Evolutionary conservation across 2,329 filamentous ascomycete species (phyloP).

Genomic region (Teratosphaeria viscida): DNA sequence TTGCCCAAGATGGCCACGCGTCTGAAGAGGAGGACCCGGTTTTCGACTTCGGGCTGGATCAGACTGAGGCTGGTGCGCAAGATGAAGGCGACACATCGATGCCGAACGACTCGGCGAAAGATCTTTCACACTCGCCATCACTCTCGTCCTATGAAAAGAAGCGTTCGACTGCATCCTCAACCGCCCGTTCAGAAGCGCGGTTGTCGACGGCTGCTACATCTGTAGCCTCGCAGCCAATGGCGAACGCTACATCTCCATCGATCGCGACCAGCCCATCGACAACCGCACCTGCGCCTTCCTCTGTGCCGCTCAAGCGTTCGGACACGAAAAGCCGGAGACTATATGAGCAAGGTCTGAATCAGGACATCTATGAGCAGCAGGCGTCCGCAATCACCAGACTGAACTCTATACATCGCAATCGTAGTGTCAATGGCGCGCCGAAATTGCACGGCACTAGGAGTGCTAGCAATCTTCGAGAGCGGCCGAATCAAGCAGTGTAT

Average conservation of each 20-base stretch:
- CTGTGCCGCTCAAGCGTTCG: constrained; percentile 47
- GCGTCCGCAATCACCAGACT: constrained; percentile 65
- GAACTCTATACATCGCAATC: constrained; percentile 63
- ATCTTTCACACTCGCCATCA: constrained; percentile 40
- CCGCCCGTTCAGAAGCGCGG: constrained; percentile 56
- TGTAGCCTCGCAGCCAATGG: constrained; percentile 57
- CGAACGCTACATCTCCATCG: constrained; percentile 24
- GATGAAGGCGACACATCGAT: constrained; percentile 30
- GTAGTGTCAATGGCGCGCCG: constrained; percentile 35
- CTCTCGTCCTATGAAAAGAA: constrained; percentile 60
- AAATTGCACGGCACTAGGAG: constrained; percentile 37
- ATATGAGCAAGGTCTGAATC: constrained; percentile 72
- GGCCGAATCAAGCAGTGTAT: constrained; percentile 20
- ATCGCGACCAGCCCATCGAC: constrained; percentile 51
- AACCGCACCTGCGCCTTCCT: constrained; percentile 19
- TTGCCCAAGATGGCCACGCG: constrained; percentile 35
- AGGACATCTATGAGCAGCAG: constrained; percentile 73
- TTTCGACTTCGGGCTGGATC: constrained; percentile 24
- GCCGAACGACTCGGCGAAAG: constrained; percentile 36
- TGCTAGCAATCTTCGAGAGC: constrained; percentile 55
- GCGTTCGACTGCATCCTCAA: constrained; percentile 75
- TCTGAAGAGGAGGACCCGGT: constrained; percentile 18
- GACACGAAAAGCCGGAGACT: constrained; percentile 62
- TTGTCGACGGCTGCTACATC: constrained; percentile 85
- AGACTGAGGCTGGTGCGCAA: constrained; percentile 26